Base-by-base conservation (phyloP, 2,329 filamentous ascomycete genomes). In the Geosmithia morbida region DNA sequence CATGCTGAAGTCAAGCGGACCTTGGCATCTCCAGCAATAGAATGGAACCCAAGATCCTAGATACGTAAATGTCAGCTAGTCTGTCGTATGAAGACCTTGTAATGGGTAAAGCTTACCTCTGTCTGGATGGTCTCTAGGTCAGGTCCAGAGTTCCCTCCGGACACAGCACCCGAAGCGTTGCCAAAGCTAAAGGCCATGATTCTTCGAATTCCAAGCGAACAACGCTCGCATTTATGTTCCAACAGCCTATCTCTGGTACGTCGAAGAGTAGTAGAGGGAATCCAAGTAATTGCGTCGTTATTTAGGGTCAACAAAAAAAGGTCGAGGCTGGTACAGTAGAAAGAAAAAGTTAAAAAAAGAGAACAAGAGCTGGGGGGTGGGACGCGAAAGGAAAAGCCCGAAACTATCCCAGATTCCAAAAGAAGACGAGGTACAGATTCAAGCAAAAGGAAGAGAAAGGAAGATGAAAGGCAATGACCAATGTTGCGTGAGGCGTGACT, bases 101-200 rank as follows among this genome's bases (percentile, higher is more conserved):
- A 40, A 40, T 13, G 40, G 8, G 20, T 52, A 47, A 26, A 48
- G 41, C 44, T 37, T n/a, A 87, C 85, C 72, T 95, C 87, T 54
- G 88, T 90, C 61, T 83, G 78, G 55, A 95, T 84, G 53, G 88
- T 81, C 54, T 81, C 72, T 48, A 95, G 71, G 57, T 87, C 80
- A 45, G 77, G 71, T 41, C 84, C 85, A 59, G 64, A 56, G 45
- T 55, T 62, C 51, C 57, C 61, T 49, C 65, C 66, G 51, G 65
- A 61, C 59, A 67, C 62, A 59, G 62, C 62, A 54, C 65, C 68
- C 48, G 62, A 65, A 48, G 70, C 61, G 55, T 64, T 73, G 51
- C 63, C 67, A 61, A 81, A 81, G 61, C 72, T 70, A 63, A 85
- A 85, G 48, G 81, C 77, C 82, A 87, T 81, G 26, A 42, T 42